Base-by-base conservation (phyloP, 2,329 filamentous ascomycete genomes). In the Aspergillus novoparasiticus region DNA sequence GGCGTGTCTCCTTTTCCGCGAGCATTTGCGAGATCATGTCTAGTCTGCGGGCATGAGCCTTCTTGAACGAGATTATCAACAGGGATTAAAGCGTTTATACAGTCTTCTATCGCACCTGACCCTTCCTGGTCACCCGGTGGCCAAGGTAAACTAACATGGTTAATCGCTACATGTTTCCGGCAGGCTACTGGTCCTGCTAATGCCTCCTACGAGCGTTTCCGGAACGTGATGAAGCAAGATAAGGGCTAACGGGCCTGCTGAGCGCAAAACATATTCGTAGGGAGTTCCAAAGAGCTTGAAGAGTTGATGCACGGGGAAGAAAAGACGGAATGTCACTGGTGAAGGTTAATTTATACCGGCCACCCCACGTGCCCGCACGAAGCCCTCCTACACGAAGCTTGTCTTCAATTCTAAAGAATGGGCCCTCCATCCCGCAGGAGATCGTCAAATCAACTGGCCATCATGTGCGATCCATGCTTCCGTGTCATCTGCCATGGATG, bases 271-370 rank as follows among this genome's bases (percentile, higher is more conserved):
- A 23, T 26, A 23, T 39, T 48, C 21, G 26, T 23, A 14, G 21
- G 30, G 16, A 59, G 55, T 28, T 34, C 62, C 59, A 64, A 51
- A 62, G 21, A 64, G 50, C 30, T 53, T 30, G 34, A 36, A n/a
- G 45, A n/a, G 30, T 64, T 59, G 43, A 21, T 59, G 62, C 62
- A 64, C 62, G 60, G 59, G 62, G 62, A 57, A 43, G 50, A 16
- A 23, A n/a, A 41, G 19, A 34, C 8, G 56, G 60, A 59, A 45
- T 62, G 51, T 57, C 43, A 62, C 56, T 64, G 62, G 48, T 51
- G 28, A 51, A 48, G 45, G 16, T 11, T 19, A 23, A 36, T 43
- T 10, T 12, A 30, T 34, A 54, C 28, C 59, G 56, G 48, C 9
- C 9, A 11, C 16, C 26, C 48, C 64, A 65, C 64, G 64, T 65